Evolutionary conservation across 257 asterid species (phyloP).

Genomic region (Anisodus tanguticus): DNA sequence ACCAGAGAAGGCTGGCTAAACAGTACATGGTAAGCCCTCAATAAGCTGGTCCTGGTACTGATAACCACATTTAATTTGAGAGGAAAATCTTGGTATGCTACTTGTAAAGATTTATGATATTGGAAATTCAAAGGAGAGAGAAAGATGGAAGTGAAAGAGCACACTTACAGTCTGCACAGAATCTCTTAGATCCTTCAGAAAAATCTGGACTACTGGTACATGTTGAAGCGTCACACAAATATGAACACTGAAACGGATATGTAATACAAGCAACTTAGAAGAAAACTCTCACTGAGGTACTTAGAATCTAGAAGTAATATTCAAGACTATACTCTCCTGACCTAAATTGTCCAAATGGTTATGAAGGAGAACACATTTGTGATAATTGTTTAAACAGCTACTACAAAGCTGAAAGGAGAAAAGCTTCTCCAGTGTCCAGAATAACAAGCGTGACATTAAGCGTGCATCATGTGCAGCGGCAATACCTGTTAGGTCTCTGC

Average conservation of each 20-base stretch:
- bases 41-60: background rate
- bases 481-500: conserved; percentile 95
- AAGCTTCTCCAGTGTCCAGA: background rate
- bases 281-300: background rate
- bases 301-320: background rate
- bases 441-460: background rate
- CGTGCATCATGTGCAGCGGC: conserved; percentile 21
- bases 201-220: conserved; percentile 63
- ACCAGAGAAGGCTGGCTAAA: conserved; percentile 1
- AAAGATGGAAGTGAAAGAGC: background rate
- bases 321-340: background rate
- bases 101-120: conserved; percentile 9
- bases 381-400: background rate
- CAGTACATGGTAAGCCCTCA: conserved; percentile 16
- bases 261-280: conserved; percentile 20
- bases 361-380: background rate
- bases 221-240: conserved; percentile 98
- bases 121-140: conserved; percentile 15
- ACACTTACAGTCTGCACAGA: conserved; percentile 75
- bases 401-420: background rate
- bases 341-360: background rate
- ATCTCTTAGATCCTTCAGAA: conserved; percentile 74
- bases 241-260: conserved; percentile 71
- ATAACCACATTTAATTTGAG: background rate
- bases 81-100: conserved; percentile 11